Conservation (phyloP, 768 basidiomycete genomes). For the Rhizopogon sp. region DNA sequence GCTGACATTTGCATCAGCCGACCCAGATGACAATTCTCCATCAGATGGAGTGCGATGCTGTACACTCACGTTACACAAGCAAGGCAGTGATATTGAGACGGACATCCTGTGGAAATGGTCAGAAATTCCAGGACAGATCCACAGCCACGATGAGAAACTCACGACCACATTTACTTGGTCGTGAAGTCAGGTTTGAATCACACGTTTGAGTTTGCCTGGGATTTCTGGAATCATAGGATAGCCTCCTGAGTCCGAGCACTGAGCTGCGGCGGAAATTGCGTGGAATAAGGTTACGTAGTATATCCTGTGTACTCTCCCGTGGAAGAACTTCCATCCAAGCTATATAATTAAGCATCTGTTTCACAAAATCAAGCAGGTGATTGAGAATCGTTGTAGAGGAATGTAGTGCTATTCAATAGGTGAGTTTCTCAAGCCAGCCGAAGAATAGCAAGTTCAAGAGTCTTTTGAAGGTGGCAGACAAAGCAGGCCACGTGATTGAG, state of each 20-base stretch:
- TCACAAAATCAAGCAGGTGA: too few relatives aligned
- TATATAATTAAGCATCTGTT: not conserved
- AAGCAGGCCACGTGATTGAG: too few relatives aligned
- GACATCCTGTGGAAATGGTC: conserved; percentile 5
- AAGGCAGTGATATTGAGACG: not conserved
- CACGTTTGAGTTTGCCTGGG: not conserved
- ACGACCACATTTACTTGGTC: not conserved
- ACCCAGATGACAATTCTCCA: not conserved
- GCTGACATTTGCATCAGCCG: conserved; percentile 8
- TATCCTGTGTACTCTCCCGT: not conserved
- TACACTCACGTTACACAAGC: conserved; percentile 11
- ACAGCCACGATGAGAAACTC: not conserved
- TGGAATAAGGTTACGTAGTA: too few relatives aligned
- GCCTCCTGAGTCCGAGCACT: not conserved
- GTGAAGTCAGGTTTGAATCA: not conserved
- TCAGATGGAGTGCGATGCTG: not conserved
- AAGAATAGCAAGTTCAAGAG: too few relatives aligned
- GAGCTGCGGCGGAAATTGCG: not conserved
- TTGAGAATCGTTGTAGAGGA: too few relatives aligned
- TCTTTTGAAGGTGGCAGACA: too few relatives aligned
- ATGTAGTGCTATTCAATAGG: too few relatives aligned
- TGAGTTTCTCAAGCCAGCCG: too few relatives aligned
- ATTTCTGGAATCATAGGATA: too few relatives aligned
- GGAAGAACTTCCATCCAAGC: not conserved
- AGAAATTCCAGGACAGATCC: not conserved